These are phyloP conservation scores for Teunomyces barrocoloradensis DNA, from an alignment of 805 yeast species.

Conservation along the genomic window DNA sequence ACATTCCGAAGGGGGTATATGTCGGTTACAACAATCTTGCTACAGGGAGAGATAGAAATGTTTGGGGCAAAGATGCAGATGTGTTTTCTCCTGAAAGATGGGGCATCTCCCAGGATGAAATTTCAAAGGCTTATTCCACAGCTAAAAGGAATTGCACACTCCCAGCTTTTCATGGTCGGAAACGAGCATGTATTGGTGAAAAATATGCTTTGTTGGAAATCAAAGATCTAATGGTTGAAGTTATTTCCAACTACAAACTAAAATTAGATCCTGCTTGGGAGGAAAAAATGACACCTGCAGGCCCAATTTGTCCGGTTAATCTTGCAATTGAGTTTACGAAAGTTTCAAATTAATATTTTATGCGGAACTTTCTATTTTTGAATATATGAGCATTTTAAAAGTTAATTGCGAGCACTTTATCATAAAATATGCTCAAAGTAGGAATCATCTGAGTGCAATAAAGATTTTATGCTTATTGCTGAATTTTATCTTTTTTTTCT, in stretches of 20 bases:
- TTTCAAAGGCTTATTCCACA: conserved; percentile 36
- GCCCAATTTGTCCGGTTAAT: conserved; percentile 52
- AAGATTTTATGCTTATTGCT: neutral
- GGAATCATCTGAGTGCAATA: neutral
- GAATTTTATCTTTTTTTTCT: neutral
- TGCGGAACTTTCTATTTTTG: neutral
- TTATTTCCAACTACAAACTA: conserved; percentile 37
- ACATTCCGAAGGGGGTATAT: conserved; percentile 49
- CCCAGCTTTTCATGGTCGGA: conserved; percentile 59
- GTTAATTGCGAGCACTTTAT: neutral
- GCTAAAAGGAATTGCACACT: conserved; percentile 46
- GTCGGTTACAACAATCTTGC: conserved; percentile 56
- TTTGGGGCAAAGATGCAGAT: conserved; percentile 48
- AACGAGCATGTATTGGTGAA: conserved; percentile 60
- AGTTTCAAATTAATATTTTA: conserved; percentile 11
- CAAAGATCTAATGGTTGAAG: conserved; percentile 34
- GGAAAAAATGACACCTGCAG: conserved; percentile 54
- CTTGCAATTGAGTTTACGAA: conserved; percentile 20
- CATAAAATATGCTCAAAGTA: neutral
- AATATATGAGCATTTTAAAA: neutral
- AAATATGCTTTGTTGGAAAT: conserved; percentile 50
- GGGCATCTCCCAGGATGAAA: conserved; percentile 42
- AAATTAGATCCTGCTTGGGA: conserved; percentile 43
- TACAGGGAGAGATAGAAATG: conserved; percentile 42
- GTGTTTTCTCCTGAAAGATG: conserved; percentile 49